Conservation (phyloP, 2,329 filamentous ascomycete species). For the Cladosporium austrohemisphaericum region DNA sequence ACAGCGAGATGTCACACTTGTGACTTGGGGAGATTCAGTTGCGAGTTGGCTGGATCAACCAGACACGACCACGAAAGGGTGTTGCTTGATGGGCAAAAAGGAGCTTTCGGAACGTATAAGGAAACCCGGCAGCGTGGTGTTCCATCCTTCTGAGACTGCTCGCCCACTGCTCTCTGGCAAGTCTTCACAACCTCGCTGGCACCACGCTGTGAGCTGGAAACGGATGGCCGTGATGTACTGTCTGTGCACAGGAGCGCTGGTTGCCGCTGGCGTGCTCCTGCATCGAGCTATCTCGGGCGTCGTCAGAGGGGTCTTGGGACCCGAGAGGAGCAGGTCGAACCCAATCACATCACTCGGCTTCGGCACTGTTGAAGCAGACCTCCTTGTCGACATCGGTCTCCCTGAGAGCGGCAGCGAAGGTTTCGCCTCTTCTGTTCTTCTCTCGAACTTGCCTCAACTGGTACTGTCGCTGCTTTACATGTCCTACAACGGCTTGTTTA, state of each 20-base stretch:
- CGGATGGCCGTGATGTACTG: background rate
- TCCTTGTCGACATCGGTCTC: background rate
- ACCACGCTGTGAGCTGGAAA: background rate
- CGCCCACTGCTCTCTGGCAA: background rate
- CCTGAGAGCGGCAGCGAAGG: background rate
- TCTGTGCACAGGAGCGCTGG: background rate
- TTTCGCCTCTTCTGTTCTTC: slow-evolving; percentile 25
- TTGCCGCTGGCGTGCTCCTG: background rate
- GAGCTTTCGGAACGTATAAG: slow-evolving; percentile 10
- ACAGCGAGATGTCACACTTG: slow-evolving; percentile 16
- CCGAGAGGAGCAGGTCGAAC: background rate
- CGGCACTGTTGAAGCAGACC: background rate
- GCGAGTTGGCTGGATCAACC: slow-evolving; percentile 20
- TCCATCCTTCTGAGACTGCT: background rate
- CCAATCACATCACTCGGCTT: background rate
- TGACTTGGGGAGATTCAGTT: slow-evolving; percentile 24
- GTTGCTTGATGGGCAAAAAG: slow-evolving; percentile 19
- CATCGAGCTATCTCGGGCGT: background rate
- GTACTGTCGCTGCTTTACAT: slow-evolving; percentile 47
- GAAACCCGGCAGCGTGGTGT: background rate
- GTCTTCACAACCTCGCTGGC: background rate
- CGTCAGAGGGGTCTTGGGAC: background rate
- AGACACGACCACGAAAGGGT: slow-evolving; percentile 18
- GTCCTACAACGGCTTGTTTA: slow-evolving; percentile 44
- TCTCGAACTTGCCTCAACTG: slow-evolving; percentile 49